A percentile compares a stretch with the other conserved stretches of the same genome.
Evolutionary conservation across 441 rosid genomes (phyloP).

Genomic region (Biscutella auriculata): DNA sequence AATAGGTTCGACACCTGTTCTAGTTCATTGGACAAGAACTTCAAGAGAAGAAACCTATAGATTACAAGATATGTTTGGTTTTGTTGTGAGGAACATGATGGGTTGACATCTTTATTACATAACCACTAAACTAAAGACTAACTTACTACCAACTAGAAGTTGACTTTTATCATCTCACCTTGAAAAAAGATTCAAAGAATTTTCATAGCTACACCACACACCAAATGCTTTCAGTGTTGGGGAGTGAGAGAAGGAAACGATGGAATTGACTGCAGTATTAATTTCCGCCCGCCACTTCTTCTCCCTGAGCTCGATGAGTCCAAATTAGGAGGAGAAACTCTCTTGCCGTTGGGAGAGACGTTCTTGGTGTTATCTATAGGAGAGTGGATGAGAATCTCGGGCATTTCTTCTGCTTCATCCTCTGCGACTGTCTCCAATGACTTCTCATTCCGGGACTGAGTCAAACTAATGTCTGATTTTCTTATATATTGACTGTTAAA

Average conservation of each 20-base stretch:
- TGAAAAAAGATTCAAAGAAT: conserved; percentile 17
- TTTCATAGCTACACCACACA: neutral
- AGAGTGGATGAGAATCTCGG: conserved; percentile 39
- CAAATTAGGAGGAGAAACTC: conserved; percentile 72
- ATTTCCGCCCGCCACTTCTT: conserved; percentile 58
- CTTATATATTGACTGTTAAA: conserved; percentile 24
- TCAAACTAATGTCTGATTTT: conserved; percentile 28
- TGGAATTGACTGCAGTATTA: conserved; percentile 89
- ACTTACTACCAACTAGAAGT: conserved; percentile 47
- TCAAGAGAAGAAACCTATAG: neutral
- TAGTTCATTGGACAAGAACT: neutral
- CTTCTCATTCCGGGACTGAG: conserved; percentile 41
- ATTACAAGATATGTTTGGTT: conserved; percentile 4
- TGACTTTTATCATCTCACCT: conserved; percentile 39
- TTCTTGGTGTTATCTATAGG: conserved; percentile 28
- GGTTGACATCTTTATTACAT: conserved; percentile 22
- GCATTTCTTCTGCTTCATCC: conserved; percentile 37
- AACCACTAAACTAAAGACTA: conserved; percentile 1
- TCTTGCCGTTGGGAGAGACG: conserved; percentile 82
- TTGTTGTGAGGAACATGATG: conserved; percentile 13
- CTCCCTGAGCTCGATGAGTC: conserved; percentile 36
- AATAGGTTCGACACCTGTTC: neutral
- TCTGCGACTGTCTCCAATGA: conserved; percentile 36
- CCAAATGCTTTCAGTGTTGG: conserved; percentile 12
- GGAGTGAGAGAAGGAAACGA: conserved; percentile 65